Base-by-base conservation (phyloP, 1,284 basidiomycete genomes). In the Rhodotorula glutinis region DNA sequence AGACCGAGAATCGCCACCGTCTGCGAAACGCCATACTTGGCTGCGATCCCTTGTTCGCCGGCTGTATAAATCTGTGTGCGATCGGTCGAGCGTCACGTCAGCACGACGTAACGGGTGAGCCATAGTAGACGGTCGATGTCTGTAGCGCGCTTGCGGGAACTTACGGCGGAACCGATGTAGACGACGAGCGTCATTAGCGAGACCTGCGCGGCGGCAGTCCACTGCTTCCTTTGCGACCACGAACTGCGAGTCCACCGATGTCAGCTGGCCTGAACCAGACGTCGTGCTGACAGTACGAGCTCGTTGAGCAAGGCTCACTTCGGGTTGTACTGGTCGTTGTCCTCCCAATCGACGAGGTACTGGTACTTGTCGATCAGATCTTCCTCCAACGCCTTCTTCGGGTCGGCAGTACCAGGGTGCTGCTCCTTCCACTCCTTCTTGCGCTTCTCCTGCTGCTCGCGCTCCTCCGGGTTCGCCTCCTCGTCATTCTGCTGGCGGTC, bases 271-370 rank as follows among this genome's bases (percentile, higher is more conserved):
- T n/a, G n/a, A n/a, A n/a, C n/a, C n/a, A n/a, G n/a, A n/a, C n/a
- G n/a, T n/a, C n/a, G n/a, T n/a, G n/a, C n/a, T n/a, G n/a, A n/a
- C n/a, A n/a, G n/a, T n/a, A n/a, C n/a, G n/a, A n/a, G n/a, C n/a
- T n/a, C n/a, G n/a, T n/a, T n/a, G n/a, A n/a, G 2, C 9, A 17
- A n/a, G 27, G 60, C 72, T 53, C 51, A 73, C 74, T 71, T 73
- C 13, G 79, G 79, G 65, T 78, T 78, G 30, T 76, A 78, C 13
- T 74, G 76, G 60, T 80, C 79, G n/a, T 44, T 55, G 13, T 74
- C 71, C 17, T 71, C 56, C 33, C 58, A 69, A 14, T 53, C 53
- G 43, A 67, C 65, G 11, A 69, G 57, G 47, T 62, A 67, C 29
- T 66, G 70, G 40, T 69, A 63, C 46, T 68, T 63, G 2, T 63